These are phyloP conservation scores for Anthracocystis walkeri DNA, from an alignment of 1,284 basidiomycete genomes.

Conservation along the genomic window DNA sequence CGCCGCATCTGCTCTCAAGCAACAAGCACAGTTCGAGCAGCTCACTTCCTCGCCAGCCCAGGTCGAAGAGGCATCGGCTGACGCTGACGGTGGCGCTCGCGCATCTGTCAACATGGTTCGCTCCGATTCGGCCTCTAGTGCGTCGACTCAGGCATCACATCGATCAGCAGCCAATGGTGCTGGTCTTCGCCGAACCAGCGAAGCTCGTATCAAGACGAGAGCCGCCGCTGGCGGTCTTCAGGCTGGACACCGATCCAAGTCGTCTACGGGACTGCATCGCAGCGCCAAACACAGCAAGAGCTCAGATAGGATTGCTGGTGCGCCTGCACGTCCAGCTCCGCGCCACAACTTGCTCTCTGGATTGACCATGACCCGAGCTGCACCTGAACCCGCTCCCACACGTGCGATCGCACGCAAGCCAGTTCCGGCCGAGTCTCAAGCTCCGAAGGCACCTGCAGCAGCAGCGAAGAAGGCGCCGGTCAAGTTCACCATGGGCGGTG, in stretches of 20 bases:
- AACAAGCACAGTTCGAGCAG: constrained; percentile 21
- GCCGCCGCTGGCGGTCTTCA: constrained; percentile 18
- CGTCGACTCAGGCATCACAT: constrained; percentile 42
- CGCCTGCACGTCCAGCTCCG: constrained; percentile 27
- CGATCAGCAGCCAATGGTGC: constrained; percentile 27
- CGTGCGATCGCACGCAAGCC: constrained; percentile 46
- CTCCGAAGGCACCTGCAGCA: constrained; percentile 17
- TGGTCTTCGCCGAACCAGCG: constrained; percentile 24
- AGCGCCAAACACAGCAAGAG: constrained; percentile 52
- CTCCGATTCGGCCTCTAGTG: constrained; percentile 42
- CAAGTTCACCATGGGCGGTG: constrained; percentile 65
- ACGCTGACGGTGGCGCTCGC: background rate
- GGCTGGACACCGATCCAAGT: constrained; percentile 48
- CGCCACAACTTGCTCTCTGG: constrained; percentile 48
- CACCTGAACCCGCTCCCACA: constrained; percentile 23
- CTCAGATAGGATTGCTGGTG: constrained; percentile 35
- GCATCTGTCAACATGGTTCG: constrained; percentile 35
- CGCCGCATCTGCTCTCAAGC: constrained; percentile 39
- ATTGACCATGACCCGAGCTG: constrained; percentile 52
- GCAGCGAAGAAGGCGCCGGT: constrained; percentile 45
- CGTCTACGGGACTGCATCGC: constrained; percentile 41
- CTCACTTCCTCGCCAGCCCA: constrained; percentile 3
- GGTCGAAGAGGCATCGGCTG: background rate
- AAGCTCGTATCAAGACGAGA: constrained; percentile 28
- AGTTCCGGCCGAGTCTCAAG: constrained; percentile 18